Percentiles rank a stretch among this genome's conserved stretches.
Evolutionary conservation across 169 alveolate genomes (phyloP).

Genomic region (Plasmodium billcollinsi): DNA sequence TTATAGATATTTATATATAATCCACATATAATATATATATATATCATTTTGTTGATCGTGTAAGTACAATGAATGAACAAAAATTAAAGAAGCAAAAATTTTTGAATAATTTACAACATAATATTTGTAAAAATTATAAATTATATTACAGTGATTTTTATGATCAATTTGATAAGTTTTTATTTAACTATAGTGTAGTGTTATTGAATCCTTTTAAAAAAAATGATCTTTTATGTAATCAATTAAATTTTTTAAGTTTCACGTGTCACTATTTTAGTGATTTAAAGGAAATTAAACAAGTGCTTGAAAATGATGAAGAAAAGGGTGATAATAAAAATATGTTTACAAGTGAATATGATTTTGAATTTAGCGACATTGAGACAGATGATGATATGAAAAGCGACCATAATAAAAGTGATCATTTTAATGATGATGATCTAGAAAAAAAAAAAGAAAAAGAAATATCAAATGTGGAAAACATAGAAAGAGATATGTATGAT

Average conservation of each 20-base stretch:
- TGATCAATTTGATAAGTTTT: conserved; percentile 53
- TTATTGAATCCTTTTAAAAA: conserved; percentile 46
- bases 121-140: conserved; percentile 21
- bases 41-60: background rate
- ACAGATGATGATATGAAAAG: background rate
- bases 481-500: background rate
- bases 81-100: conserved; percentile 24
- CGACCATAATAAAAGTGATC: background rate
- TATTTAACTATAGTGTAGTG: conserved; percentile 57
- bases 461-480: background rate
- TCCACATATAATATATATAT: background rate
- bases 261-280: conserved; percentile 34
- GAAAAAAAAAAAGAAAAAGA: background rate
- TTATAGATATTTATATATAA: background rate
- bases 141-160: conserved; percentile 30
- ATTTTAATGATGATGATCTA: background rate
- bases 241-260: conserved; percentile 25
- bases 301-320: background rate
- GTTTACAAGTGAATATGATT: no score
- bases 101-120: conserved; percentile 39
- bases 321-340: background rate
- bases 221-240: conserved; percentile 51
- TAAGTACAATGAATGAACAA: conserved; percentile 26
- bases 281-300: background rate
- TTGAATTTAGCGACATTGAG: background rate